phyloP scores from a whole-genome alignment of 2,329 filamentous ascomycete genomes.

The Claviceps purpurea region DNA sequence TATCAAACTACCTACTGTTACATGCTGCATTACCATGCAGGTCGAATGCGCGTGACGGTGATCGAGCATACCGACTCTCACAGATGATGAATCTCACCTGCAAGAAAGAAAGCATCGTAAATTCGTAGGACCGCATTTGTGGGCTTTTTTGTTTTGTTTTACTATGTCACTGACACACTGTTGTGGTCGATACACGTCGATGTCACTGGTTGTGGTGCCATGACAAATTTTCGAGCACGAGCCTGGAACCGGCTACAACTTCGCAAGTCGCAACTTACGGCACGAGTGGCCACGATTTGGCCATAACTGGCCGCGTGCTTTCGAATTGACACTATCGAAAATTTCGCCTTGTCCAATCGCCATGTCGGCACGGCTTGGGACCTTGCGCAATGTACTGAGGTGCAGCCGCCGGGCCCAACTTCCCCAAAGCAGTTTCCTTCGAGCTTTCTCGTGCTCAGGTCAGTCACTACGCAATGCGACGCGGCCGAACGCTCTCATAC shows the following conservation, averaged over 20 bases:
- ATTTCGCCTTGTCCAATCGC: background rate
- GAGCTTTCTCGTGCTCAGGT: slow-evolving; percentile 5
- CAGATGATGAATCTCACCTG: too few relatives aligned
- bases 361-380: slow-evolving; percentile 14
- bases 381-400: slow-evolving; percentile 16
- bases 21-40: too few relatives aligned
- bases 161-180: too few relatives aligned
- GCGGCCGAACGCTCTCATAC: background rate
- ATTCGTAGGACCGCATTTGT: too few relatives aligned
- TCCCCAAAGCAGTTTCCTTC: slow-evolving; percentile 4
- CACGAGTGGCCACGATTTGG: background rate
- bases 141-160: too few relatives aligned
- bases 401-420: slow-evolving; percentile 11
- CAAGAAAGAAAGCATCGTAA: too few relatives aligned
- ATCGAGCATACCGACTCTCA: too few relatives aligned
- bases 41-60: too few relatives aligned
- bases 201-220: too few relatives aligned
- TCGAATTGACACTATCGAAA: background rate
- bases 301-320: background rate
- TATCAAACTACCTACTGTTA: background rate
- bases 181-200: too few relatives aligned
- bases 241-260: too few relatives aligned
- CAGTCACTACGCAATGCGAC: background rate
- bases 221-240: too few relatives aligned
- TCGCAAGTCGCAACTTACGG: background rate